Base-by-base conservation (phyloP, 306 rosid species). In the Heteromeles arbutifolia region DNA sequence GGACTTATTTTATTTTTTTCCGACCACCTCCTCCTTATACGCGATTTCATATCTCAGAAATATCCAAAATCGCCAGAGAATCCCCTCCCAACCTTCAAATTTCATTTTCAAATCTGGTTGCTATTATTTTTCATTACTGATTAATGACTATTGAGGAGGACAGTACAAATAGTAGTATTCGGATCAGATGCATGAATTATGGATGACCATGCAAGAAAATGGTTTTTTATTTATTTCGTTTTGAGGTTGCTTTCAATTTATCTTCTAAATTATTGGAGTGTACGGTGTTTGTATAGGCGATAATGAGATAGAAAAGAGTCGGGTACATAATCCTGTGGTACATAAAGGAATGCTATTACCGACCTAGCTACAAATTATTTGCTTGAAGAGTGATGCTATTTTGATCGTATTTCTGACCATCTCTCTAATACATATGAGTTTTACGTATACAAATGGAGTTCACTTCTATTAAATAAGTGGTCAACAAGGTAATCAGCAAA, bases 41-140 rank as follows among this genome's bases (percentile, higher is more conserved):
- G 70, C 24, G 56, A 63, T 82, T 52, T 83, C 79, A 29, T 18
- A 41, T 73, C 74, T 66, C 58, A 43, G 26, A 73, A 67, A 65
- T 61, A 78, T 69, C 70, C 77, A 64, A 69, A 69, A 63, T 69
- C 54, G 56, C 65, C 63, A 31, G 8, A 44, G 50, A 12, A 59
- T 32, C 50, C 50, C 43, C 76, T 17, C 37, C 29, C 22, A 41
- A 10, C 44, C 44, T 41, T 28, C 19, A 18, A 58, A 31, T 62
- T 32, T 80, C 75, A 45, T 52, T 31, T 37, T 69, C 74, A 37
- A 50, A 48, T 43, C 41, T 29, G 14, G 10, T 6, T 8, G 34
- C 28, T 61, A 5, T 61, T 61, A 22, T 10, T 57, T 10, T 57
- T 57, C 10, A n/a, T 57, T 4, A 57, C 14, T 7, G 24, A 53